Conservation (phyloP, 306 rosid genomes). For the Crotalaria pallida region DNA sequence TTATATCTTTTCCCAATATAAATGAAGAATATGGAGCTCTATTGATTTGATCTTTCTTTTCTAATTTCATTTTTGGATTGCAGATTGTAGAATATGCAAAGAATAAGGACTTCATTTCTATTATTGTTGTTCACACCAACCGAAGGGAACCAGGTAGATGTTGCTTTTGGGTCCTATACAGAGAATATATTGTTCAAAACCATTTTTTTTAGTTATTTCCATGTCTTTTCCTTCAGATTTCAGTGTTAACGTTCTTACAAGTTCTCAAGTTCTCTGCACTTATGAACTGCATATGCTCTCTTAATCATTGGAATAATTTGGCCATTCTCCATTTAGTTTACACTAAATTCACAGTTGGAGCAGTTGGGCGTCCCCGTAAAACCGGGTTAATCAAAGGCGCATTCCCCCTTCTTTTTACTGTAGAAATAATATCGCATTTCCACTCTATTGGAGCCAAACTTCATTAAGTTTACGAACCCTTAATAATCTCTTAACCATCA, state of each 20-base stretch:
- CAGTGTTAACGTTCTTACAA: not conserved
- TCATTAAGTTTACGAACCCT: no score
- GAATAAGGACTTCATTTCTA: slow-evolving; percentile 78
- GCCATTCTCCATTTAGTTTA: no score
- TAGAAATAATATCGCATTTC: no score
- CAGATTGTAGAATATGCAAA: slow-evolving; percentile 94
- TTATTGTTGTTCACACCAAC: slow-evolving; percentile 88
- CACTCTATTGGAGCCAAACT: no score
- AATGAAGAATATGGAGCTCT: not conserved
- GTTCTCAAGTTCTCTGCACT: slow-evolving; percentile 3
- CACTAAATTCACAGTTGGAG: no score
- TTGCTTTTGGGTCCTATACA: slow-evolving; percentile 14
- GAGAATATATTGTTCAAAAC: not conserved
- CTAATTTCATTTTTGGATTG: slow-evolving; percentile 21
- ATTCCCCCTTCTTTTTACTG: no score
- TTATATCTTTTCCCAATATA: not conserved
- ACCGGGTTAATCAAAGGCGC: no score
- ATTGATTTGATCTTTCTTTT: not conserved
- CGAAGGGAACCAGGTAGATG: slow-evolving; percentile 82
- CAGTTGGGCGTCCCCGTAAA: no score
- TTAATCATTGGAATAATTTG: slow-evolving; percentile 65
- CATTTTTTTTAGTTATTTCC: not conserved
- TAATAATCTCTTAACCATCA: no score
- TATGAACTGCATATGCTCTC: slow-evolving; percentile 58
- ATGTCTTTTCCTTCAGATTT: not conserved